Percentiles rank a stretch among this genome's conserved stretches.
phyloP scores from a whole-genome alignment of 768 basidiomycete genomes.

The Mycena sanguinolenta region DNA sequence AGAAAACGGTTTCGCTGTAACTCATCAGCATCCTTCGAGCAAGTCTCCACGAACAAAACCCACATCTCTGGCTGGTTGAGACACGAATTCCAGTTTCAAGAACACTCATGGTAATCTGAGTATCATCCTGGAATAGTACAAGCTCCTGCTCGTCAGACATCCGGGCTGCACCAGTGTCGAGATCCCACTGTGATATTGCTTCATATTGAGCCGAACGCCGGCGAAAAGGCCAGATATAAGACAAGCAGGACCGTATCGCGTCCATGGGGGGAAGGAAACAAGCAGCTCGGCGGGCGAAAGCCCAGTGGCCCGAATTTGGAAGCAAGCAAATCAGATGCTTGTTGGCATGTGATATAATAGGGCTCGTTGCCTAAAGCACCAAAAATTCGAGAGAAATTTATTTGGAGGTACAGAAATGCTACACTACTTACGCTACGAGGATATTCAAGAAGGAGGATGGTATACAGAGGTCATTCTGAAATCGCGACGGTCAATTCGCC shows the following conservation, averaged over 20 bases:
- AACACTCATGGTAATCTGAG: conserved; percentile 22
- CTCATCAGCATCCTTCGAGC: not conserved
- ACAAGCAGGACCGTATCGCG: conserved; percentile 22
- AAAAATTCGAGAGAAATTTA: too few species aligned
- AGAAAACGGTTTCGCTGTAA: conserved; percentile 16
- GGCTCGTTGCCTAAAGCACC: not conserved
- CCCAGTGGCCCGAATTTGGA: not conserved
- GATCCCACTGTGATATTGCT: conserved; percentile 24
- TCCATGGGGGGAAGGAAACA: conserved; percentile 20
- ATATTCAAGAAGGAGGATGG: not conserved
- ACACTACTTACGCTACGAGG: not conserved
- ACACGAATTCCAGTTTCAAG: conserved; percentile 31
- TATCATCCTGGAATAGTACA: conserved; percentile 28
- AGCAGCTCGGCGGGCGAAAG: not conserved
- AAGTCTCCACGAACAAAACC: not conserved
- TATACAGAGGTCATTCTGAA: not conserved
- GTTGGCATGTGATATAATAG: not conserved
- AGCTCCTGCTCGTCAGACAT: conserved; percentile 33
- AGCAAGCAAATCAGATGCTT: not conserved
- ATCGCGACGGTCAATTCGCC: not conserved
- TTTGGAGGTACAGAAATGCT: not conserved
- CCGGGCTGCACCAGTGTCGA: conserved; percentile 11
- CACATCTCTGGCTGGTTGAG: conserved; percentile 5
- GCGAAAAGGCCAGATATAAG: conserved; percentile 26
- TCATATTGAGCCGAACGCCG: conserved; percentile 24